Evolutionary conservation across 768 basidiomycete genomes (phyloP).

Genomic region (Macrolepiota dolichaula): DNA sequence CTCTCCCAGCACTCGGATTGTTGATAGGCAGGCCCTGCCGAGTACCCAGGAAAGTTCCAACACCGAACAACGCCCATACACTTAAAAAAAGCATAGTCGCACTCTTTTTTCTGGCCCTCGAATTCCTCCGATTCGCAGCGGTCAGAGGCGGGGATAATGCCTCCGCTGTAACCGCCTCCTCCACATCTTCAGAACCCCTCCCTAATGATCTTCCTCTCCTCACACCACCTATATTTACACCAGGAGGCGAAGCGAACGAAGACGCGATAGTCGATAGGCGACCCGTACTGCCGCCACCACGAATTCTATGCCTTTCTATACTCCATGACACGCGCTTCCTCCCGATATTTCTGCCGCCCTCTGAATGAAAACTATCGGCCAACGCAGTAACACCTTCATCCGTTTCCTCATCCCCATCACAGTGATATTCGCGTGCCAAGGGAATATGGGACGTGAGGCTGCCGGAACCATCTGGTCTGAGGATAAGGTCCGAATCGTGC

Average conservation of each 20-base stretch:
- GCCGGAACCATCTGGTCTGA: background rate
- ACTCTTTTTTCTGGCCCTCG: constrained; percentile 66
- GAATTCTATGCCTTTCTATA: constrained; percentile 42
- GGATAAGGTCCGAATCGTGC: constrained; percentile 1
- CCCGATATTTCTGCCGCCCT: constrained; percentile 42
- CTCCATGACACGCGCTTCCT: constrained; percentile 69
- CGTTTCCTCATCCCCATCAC: constrained; percentile 33
- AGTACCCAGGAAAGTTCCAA: constrained; percentile 47
- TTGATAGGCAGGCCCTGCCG: constrained; percentile 23
- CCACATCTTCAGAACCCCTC: constrained; percentile 16
- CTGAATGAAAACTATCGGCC: constrained; percentile 78
- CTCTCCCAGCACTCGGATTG: constrained; percentile 41
- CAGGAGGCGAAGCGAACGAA: constrained; percentile 16
- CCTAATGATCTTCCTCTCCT: constrained; percentile 41
- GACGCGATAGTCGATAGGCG: constrained; percentile 30
- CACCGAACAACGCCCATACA: constrained; percentile 68
- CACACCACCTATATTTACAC: background rate
- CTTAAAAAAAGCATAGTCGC: constrained; percentile 83
- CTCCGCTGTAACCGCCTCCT: constrained; percentile 12
- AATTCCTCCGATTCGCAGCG: constrained; percentile 33
- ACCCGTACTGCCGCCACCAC: constrained; percentile 47
- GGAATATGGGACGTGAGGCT: constrained; percentile 13
- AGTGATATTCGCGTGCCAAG: background rate
- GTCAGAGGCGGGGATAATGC: constrained; percentile 7
- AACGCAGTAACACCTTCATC: constrained; percentile 56